A percentile compares a stretch with the other conserved stretches of the same genome.
phyloP scores from a whole-genome alignment of 73 alveolate genomes.

The Paraurostyla sp. region DNA sequence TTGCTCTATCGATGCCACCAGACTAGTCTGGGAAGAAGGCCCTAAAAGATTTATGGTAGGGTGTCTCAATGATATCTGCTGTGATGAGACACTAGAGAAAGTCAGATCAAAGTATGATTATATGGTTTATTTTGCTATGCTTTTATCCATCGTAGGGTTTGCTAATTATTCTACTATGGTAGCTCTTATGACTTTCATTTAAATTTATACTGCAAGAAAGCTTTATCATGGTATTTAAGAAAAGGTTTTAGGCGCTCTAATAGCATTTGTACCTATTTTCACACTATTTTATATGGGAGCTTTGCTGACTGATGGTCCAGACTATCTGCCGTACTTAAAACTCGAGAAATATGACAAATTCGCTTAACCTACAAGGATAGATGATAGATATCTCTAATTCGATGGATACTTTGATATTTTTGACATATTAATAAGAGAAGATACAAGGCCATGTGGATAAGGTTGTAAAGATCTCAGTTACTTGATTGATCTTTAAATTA shows the following conservation, averaged over 20 bases:
- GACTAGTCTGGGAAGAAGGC: conserved; percentile 44
- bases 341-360: neutral
- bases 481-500: neutral
- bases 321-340: neutral
- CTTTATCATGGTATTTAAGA: conserved; percentile 19
- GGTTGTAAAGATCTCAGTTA: neutral
- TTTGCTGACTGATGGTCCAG: neutral
- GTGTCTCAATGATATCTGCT: conserved; percentile 31
- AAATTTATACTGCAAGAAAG: neutral
- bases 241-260: neutral
- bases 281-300: neutral
- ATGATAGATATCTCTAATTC: neutral
- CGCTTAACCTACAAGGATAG: neutral
- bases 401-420: conserved; percentile 49
- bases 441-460: conserved; percentile 27
- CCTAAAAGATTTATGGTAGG: neutral
- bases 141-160: neutral
- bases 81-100: neutral
- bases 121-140: neutral
- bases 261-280: neutral
- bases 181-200: neutral
- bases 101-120: conserved; percentile 22
- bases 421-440: conserved; percentile 28
- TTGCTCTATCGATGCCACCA: conserved; percentile 18
- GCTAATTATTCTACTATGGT: conserved; percentile 18